Percentiles rank a stretch among this genome's conserved stretches.
These are phyloP conservation scores for Aspergillus hiratsukae DNA, from an alignment of 2,329 filamentous ascomycete genomes.

Conservation along the genomic window DNA sequence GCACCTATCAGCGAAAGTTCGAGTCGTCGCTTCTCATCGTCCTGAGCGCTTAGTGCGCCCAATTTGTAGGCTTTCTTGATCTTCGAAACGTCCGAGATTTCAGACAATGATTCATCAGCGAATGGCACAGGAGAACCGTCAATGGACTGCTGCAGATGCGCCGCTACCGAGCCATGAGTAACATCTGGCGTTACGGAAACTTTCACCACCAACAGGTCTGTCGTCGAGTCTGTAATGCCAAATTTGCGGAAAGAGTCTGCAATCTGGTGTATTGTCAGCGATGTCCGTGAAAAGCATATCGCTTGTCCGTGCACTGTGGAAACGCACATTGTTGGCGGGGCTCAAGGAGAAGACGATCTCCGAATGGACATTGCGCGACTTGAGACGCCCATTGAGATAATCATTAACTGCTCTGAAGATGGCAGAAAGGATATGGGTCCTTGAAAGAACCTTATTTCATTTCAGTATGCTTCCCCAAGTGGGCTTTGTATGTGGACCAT, in stretches of 20 bases:
- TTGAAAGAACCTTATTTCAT: slow-evolving; percentile 59
- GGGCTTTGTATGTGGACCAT: slow-evolving; percentile 23
- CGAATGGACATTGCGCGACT: slow-evolving; percentile 81
- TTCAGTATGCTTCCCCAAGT: slow-evolving; percentile 2
- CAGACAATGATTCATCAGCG: slow-evolving; percentile 58
- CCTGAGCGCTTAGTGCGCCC: slow-evolving; percentile 49
- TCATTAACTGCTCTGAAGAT: slow-evolving; percentile 72
- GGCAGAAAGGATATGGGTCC: slow-evolving; percentile 68
- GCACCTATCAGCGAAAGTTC: slow-evolving; percentile 67
- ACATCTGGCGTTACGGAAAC: slow-evolving; percentile 54
- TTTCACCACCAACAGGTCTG: slow-evolving; percentile 74
- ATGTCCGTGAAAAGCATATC: neutral
- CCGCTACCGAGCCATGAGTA: slow-evolving; percentile 46
- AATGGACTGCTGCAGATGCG: slow-evolving; percentile 60
- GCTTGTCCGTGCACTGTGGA: neutral
- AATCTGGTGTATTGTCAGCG: slow-evolving; percentile 56
- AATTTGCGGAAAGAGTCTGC: slow-evolving; percentile 86
- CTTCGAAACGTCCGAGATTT: slow-evolving; percentile 60
- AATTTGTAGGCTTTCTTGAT: slow-evolving; percentile 86
- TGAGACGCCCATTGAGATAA: slow-evolving; percentile 57
- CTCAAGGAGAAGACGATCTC: slow-evolving; percentile 80
- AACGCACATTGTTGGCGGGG: slow-evolving; percentile 71
- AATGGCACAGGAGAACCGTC: slow-evolving; percentile 58
- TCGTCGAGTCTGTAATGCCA: slow-evolving; percentile 69
- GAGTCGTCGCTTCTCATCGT: slow-evolving; percentile 36